Conservation (phyloP, 2,329 filamentous ascomycete genomes). For the Drechslera avenae region DNA sequence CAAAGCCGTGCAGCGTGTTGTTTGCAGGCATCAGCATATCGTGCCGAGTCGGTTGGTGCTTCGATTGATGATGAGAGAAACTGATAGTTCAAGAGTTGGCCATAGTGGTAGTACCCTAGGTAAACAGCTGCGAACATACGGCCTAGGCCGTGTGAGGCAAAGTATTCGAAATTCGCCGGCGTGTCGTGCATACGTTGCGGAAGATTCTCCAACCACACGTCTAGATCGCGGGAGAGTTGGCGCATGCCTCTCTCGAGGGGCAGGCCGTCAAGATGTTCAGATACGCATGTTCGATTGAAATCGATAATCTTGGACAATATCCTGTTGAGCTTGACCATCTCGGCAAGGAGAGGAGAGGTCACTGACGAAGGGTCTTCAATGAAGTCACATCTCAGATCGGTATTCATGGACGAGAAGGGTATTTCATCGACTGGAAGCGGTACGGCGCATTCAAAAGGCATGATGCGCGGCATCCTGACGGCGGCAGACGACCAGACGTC, state of each 20-base stretch:
- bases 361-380: conserved; percentile 13
- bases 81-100: conserved; percentile 31
- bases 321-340: conserved; percentile 33
- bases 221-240: conserved; percentile 23
- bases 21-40: conserved; percentile 31
- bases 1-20: conserved; percentile 30
- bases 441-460: conserved; percentile 26
- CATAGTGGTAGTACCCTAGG: conserved; percentile 33
- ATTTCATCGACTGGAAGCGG: conserved; percentile 32
- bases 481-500: conserved; percentile 35
- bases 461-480: conserved; percentile 27
- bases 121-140: conserved; percentile 32
- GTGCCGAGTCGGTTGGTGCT: conserved; percentile 14
- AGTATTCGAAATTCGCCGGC: conserved; percentile 28
- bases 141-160: conserved; percentile 27
- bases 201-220: conserved; percentile 26
- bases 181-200: conserved; percentile 34
- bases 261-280: conserved; percentile 27
- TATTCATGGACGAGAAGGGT: conserved; percentile 26
- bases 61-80: conserved; percentile 25
- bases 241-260: conserved; percentile 23
- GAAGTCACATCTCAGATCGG: conserved; percentile 15
- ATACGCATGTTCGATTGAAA: conserved; percentile 30
- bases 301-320: conserved; percentile 30
- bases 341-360: conserved; percentile 29